A percentile compares a stretch with the other conserved stretches of the same genome.
Evolutionary conservation across 1,284 basidiomycete species (phyloP).

Genomic region (Omphalotus olearius): DNA sequence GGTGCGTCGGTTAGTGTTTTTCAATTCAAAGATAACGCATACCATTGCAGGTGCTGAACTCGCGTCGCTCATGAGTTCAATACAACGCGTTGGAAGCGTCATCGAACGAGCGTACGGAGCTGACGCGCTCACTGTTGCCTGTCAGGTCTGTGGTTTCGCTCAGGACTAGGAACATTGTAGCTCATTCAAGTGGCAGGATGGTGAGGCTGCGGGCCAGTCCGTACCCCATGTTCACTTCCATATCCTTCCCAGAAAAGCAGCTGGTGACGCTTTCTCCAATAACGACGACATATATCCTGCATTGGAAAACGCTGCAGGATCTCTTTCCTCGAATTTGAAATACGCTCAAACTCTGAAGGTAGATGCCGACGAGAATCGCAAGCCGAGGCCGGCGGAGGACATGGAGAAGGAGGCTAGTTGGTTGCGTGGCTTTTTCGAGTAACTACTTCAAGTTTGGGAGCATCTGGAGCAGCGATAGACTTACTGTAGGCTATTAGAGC

Average conservation of each 20-base stretch:
- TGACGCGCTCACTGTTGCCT: conserved; percentile 76
- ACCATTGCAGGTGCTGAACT: conserved; percentile 54
- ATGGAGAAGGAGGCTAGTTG: conserved; percentile 76
- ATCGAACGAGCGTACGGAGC: conserved; percentile 72
- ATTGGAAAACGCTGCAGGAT: conserved; percentile 63
- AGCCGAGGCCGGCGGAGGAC: conserved; percentile 62
- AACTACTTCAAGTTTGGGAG: neutral
- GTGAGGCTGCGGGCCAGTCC: conserved; percentile 70
- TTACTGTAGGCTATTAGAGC: no score
- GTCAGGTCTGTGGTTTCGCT: conserved; percentile 52
- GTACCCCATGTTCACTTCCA: conserved; percentile 82
- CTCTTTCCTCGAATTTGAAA: conserved; percentile 38
- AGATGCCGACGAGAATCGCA: conserved; percentile 69
- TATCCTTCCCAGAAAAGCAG: conserved; percentile 71
- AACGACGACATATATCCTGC: conserved; percentile 82
- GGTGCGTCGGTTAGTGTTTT: conserved; percentile 21
- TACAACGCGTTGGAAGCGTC: conserved; percentile 67
- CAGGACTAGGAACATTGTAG: conserved; percentile 1
- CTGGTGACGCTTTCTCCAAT: conserved; percentile 64
- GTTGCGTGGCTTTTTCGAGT: conserved; percentile 50
- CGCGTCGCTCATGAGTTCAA: conserved; percentile 71
- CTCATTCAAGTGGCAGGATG: conserved; percentile 57
- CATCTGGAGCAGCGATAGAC: no score
- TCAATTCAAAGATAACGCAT: neutral
- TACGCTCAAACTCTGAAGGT: conserved; percentile 39